Conservation (phyloP, 2,329 filamentous ascomycete genomes). For the Xylaria multiplex region DNA sequence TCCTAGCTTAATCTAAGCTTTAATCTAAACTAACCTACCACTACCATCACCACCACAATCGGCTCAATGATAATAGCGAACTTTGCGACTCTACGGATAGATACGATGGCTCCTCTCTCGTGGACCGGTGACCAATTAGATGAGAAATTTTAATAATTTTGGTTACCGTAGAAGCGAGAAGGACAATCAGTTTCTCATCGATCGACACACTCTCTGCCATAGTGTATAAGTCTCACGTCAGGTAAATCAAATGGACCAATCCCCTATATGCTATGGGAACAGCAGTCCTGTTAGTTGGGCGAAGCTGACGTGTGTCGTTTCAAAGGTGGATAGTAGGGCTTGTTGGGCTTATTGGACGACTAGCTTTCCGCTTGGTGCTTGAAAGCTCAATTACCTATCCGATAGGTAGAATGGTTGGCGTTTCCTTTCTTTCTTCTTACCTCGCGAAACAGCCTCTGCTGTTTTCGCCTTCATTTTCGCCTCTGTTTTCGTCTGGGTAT, state of each 20-base stretch:
- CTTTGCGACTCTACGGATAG: too few species aligned
- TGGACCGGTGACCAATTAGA: neutral
- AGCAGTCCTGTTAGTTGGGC: conserved; percentile 1
- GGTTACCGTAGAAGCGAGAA: neutral
- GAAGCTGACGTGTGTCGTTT: conserved; percentile 1
- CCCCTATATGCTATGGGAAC: neutral
- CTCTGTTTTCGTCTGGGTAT: neutral
- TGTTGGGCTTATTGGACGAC: neutral
- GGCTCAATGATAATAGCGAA: neutral
- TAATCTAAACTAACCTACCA: neutral
- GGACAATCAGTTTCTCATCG: neutral
- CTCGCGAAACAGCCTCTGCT: neutral
- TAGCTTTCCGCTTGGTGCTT: neutral
- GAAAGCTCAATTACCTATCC: neutral
- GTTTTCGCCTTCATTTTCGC: neutral
- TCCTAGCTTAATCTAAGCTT: neutral
- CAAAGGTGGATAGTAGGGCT: neutral
- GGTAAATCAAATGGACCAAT: neutral
- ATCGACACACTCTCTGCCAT: neutral
- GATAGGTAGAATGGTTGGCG: neutral
- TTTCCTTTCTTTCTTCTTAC: too few species aligned
- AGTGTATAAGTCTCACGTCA: neutral
- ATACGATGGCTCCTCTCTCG: neutral
- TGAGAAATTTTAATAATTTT: neutral
- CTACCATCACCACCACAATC: too few species aligned